Conservation (phyloP, 108 stramenopile species). For the Fragilaria radians region DNA sequence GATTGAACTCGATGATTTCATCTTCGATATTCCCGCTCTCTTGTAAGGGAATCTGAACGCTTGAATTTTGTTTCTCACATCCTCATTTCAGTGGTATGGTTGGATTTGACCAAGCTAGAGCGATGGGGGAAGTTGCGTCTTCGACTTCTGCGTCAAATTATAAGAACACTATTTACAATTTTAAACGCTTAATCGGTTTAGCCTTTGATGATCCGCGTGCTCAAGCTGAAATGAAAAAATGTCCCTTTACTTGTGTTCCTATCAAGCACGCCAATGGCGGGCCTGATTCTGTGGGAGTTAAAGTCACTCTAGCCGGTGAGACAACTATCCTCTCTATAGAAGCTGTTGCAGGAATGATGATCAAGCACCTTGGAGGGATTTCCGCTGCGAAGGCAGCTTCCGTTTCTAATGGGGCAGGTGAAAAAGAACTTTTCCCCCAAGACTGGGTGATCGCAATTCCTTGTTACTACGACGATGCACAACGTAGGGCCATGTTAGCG, state of each 20-base stretch:
- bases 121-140: constrained; percentile 73
- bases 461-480: constrained; percentile 91
- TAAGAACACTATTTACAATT: constrained; percentile 84
- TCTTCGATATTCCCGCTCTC: no score
- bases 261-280: constrained; percentile 46
- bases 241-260: constrained; percentile 68
- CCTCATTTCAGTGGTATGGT: constrained; percentile 80
- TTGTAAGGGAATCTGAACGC: no score
- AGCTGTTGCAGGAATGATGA: constrained; percentile 86
- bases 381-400: constrained; percentile 70
- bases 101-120: constrained; percentile 58
- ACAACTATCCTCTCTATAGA: constrained; percentile 73
- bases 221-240: constrained; percentile 66
- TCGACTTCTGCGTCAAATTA: constrained; percentile 81
- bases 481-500: constrained; percentile 83
- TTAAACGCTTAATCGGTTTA: constrained; percentile 93
- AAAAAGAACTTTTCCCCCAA: constrained; percentile 48
- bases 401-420: constrained; percentile 21
- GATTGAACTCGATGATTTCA: no score
- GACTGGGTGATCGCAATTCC: constrained; percentile 96
- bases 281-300: constrained; percentile 61
- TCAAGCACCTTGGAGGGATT: constrained; percentile 83
- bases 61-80: no score
- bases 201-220: constrained; percentile 88
- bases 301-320: constrained; percentile 40